Base-by-base conservation (phyloP, 176 grass and related monocot genomes). In the Aegilops longissima region DNA sequence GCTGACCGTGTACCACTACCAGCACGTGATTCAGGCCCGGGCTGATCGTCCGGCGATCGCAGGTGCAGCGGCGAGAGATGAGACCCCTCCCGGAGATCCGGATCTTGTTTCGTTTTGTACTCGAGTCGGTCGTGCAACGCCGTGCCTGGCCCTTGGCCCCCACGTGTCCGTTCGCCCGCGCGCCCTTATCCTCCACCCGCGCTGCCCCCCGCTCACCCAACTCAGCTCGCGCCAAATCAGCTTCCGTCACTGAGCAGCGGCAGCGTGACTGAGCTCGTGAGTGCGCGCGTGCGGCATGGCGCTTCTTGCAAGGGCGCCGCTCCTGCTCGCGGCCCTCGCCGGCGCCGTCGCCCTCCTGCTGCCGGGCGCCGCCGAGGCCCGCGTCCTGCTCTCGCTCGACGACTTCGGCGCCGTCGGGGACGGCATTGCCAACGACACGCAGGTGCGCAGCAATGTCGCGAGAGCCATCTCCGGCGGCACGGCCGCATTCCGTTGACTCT, bases 381-480 rank as follows among this genome's bases (percentile, higher is more conserved):
- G 83, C 52, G 70, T 66, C 30, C 72, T 92, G 33, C 68, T 95
- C 79, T 79, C 88, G 6, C 82, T 95, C 76, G 71, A 92, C 82
- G 88, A 92, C 40, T 95, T 92, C 72, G 93, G 93, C 69, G 93
- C 90, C 73, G 84, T 92, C 31, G 93, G 93, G 11, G 88, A 95
- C 70, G 93, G 93, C 58, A 1, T 69, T 17, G 84, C 77, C 59
- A 36, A 95, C 47, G 93, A 95, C 83, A 90, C 88, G 31, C 65
- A 82, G 93, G 93, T 95, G 68, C 4, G 44, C 30, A 1, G 8
- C 67, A 14, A 18, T 35, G 34, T 0, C 16, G 12, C 16, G 0
- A 56, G 17, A 56, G 17, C 52, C 52, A 56, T 56, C 56, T 59
- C 56, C 0, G 56, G 56, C 20, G 56, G 56, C 56, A 59, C 18